Evolutionary conservation across 2,329 filamentous ascomycete species (phyloP), one percentile per base, ranked within the genome.

Genomic region (Aaosphaeria pasadenensis): DNA sequence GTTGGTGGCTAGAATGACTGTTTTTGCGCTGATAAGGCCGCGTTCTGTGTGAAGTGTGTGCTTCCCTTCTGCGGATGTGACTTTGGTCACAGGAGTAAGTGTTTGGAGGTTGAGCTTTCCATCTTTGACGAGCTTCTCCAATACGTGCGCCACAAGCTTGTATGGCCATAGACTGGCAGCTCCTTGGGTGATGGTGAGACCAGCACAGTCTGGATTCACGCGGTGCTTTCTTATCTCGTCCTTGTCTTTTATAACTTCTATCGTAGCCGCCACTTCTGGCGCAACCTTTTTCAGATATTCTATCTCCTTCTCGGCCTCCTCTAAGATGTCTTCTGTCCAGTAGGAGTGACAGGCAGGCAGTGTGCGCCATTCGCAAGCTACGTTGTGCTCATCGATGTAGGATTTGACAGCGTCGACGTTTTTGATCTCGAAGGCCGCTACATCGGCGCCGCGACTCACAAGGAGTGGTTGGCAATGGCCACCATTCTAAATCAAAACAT

Each of bases 141-240:
- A 72, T 0, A 91, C 77, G 70, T 84, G 86, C 1, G 83, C 75
- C 2, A 95, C 84, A 13, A 95, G 80, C 71, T 94, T 95, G 69
- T 95, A 95, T 0, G 90, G 90, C 87, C 87, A 91, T 41, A 89
- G 65, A 56, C 83, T 83, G 0, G 84, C 87, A 0, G 88, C 88
- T 39, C 81, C 73, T 38, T 74, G 73, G 52, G 86, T 86, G 11
- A 86, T 72, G 4, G 90, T 77, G 5, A 84, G 87, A 2, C 85
- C 88, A 6, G 77, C 63, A 5, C 83, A 85, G 6, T 60, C 60
- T 9, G 58, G 52, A 30, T 53, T 52, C n/a, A 71, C 57, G 31
- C 83, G 74, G 28, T 88, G 75, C 32, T 71, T 70, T 30, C 69
- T 71, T 4, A 89, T 71, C 57, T 72, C 61, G 40, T 70, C 58